A percentile compares a stretch with the other conserved stretches of the same genome.
phyloP scores from a whole-genome alignment of 352 stramenopile species.

The Globisporangium barbulae region DNA sequence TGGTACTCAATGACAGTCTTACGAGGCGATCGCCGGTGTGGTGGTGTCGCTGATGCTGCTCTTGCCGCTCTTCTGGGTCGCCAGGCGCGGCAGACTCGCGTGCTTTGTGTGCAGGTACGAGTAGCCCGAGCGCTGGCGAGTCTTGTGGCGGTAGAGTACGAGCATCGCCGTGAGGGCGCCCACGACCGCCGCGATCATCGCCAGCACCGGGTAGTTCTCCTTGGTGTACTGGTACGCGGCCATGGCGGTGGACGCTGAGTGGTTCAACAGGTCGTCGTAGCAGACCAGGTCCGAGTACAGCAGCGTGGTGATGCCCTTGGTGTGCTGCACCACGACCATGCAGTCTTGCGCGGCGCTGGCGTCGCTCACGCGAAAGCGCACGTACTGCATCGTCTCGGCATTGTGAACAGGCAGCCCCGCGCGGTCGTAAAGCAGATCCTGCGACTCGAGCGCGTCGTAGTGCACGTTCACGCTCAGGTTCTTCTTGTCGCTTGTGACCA shows the following conservation, averaged over 20 bases:
- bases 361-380: conserved; percentile 43
- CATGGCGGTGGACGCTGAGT: conserved; percentile 17
- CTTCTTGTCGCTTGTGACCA: conserved; percentile 17
- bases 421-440: conserved; percentile 35
- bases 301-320: conserved; percentile 39
- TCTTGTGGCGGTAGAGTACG: conserved; percentile 40
- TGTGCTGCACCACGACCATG: conserved; percentile 46
- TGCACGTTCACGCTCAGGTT: conserved; percentile 43
- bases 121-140: conserved; percentile 52
- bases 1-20: neutral
- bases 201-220: conserved; percentile 32
- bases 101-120: conserved; percentile 55
- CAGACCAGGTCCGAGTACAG: conserved; percentile 55
- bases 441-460: conserved; percentile 51
- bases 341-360: conserved; percentile 36
- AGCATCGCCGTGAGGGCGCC: conserved; percentile 33
- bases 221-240: conserved; percentile 30
- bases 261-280: conserved; percentile 30
- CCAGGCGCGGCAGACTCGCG: conserved; percentile 34
- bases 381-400: conserved; percentile 43
- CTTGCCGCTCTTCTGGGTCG: conserved; percentile 17
- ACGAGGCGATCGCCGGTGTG: conserved; percentile 33
- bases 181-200: conserved; percentile 33
- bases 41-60: conserved; percentile 25
- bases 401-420: conserved; percentile 13